Evolutionary conservation across 176 grass and related monocot genomes (phyloP), one percentile per base, ranked within the genome.

Genomic region (Puccinellia tenuiflora): DNA sequence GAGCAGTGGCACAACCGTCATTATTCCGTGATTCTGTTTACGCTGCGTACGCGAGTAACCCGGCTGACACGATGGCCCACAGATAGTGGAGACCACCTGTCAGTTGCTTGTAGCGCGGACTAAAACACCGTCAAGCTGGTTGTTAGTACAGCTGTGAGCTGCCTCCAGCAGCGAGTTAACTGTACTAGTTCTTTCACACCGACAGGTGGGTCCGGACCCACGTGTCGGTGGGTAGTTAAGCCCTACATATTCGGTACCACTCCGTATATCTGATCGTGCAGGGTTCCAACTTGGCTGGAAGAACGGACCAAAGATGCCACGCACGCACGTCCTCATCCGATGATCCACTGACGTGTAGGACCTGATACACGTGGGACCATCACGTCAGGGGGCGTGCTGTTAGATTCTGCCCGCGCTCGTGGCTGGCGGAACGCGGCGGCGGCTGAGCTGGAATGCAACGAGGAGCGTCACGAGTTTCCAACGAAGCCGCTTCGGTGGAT

Each of bases 381-480:
- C 1, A 1, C 26, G 67, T 73, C 76, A 30, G 75, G 9, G 15
- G 0, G 2, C 3, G 7, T 18, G 5, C 16, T 0, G 21, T 2
- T 5, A 16, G 51, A 22, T 20, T 17, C 1, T 10, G 53, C 20
- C 26, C 11, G 18, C 17, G 64, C 52, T 15, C 15, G 14, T 16
- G 38, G 5, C 6, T 37, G 55, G 84, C n/a, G 10, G 5, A 43
- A 25, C 5, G 7, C 3, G 75, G n/a, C 75, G 62, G 21, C 54
- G 22, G 76, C 67, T 81, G 79, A 77, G 85, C 29, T 87, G 79
- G 79, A 68, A 24, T 66, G 20, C 79, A 87, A 29, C 51, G 18
- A 11, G 0, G 56, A 16, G 25, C 56, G 17, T 39, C 38, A 46
- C 54, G 37, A n/a, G 34, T 42, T 78, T 78, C 24, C 9, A 56